Base-by-base conservation (phyloP, 768 basidiomycete genomes). In the Lanmaoa rubissima region DNA sequence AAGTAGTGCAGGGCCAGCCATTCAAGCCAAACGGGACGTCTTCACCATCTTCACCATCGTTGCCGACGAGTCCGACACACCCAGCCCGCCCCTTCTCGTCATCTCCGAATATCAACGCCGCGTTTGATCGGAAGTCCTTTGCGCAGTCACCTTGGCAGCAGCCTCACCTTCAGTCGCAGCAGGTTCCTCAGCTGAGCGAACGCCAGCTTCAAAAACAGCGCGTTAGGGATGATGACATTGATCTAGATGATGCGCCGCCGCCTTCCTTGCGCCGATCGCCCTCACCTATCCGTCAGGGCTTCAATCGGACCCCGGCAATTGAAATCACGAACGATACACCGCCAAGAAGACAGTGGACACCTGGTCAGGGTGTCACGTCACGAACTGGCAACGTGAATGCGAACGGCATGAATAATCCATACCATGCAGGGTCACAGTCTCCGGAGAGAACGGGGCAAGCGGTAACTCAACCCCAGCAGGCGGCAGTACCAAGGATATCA, bases 401-500 rank as follows among this genome's bases (percentile, higher is more conserved):
- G 43, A 55, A 61, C 40, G 57, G 48, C 45, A 40, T 14, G 34
- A 51, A 48, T 12, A 53, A 48, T 42, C 17, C 61, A 31, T 39
- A 48, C 13, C 58, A 48, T 50, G 34, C 54, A 47, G 42, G 48
- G 26, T 63, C 61, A 10, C 54, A 48, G 28, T 66, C 67, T 35
- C 66, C 64, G 4, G 62, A 59, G 51, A 54, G 62, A 54, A 57
- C 51, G 61, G 55, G 21, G 6, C 39, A 50, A 35, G 43, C 45
- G 1, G 47, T 21, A 1, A 32, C 45, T 36, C 66, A 42, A n/a
- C 8, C 49, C 14, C 38, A 42, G 35, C 63, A 31, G 42, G 73
- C 78, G 5, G 73, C 78, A 62, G 76, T 83, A 36, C 76, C 78
- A n/a, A 78, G 67, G 59, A 77, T 78, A 51, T 67, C 74, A 17